Conservation (phyloP, 371 early-diverging fungal genomes). For the Haplosporangium sp. region DNA sequence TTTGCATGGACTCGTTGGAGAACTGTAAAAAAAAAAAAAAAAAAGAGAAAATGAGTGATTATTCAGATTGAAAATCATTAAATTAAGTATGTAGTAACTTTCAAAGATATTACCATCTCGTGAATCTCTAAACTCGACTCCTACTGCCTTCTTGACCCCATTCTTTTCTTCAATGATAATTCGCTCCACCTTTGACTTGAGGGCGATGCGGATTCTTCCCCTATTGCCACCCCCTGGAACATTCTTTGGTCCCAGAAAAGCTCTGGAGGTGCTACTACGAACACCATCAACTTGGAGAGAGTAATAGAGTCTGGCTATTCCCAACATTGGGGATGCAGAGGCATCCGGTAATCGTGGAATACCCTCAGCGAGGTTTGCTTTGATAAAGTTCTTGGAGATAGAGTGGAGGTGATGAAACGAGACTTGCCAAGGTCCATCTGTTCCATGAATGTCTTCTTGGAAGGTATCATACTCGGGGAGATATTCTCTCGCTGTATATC, state of each 20-base stretch:
- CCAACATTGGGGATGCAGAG: constrained; percentile 13
- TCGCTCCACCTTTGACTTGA: constrained; percentile 13
- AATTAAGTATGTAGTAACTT: background rate
- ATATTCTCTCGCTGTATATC: constrained; percentile 1
- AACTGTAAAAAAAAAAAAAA: constrained; percentile 1
- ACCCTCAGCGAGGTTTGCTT: constrained; percentile 5
- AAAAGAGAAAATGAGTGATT: too few relatives aligned
- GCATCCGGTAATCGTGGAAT: constrained; percentile 5
- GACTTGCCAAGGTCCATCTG: constrained; percentile 30
- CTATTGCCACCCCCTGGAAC: constrained; percentile 24
- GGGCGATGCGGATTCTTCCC: constrained; percentile 19
- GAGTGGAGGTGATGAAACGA: constrained; percentile 8
- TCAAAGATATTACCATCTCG: background rate
- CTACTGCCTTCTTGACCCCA: constrained; percentile 19
- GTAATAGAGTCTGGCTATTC: constrained; percentile 7
- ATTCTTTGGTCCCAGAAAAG: constrained; percentile 14
- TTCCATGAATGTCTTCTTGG: constrained; percentile 28
- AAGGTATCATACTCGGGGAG: constrained; percentile 20
- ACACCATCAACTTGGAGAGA: constrained; percentile 13
- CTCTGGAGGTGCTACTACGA: constrained; percentile 14
- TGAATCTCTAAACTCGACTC: constrained; percentile 27
- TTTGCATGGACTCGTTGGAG: constrained; percentile 14
- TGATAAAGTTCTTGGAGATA: constrained; percentile 10
- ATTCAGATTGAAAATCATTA: too few relatives aligned
- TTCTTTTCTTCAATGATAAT: constrained; percentile 14